phyloP scores from a whole-genome alignment of 2,329 filamentous ascomycete genomes.

The Rachicladosporium sp. region DNA sequence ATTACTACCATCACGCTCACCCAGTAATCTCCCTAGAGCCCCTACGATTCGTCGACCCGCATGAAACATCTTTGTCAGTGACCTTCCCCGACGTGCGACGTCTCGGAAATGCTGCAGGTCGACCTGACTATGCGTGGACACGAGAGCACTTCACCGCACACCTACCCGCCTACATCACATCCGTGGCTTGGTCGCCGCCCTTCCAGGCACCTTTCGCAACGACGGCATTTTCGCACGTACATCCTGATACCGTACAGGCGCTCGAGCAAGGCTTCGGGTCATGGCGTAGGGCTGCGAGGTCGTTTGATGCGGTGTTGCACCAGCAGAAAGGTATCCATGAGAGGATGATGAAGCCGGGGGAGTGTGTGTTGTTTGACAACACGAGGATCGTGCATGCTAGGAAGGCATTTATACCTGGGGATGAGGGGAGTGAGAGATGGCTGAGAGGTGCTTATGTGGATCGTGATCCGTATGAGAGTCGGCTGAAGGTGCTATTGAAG shows the following conservation, averaged over 20 bases:
- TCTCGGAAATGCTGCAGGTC: neutral
- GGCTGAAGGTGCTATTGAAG: slow-evolving; percentile 14
- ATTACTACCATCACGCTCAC: slow-evolving; percentile 18
- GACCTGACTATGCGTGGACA: neutral
- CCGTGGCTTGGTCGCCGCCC: slow-evolving; percentile 25
- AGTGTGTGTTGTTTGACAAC: slow-evolving; percentile 93
- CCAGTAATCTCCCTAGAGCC: slow-evolving; percentile 14
- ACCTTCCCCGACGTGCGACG: neutral
- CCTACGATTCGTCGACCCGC: neutral
- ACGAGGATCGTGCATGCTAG: slow-evolving; percentile 73
- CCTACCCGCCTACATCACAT: slow-evolving; percentile 14
- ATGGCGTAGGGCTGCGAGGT: slow-evolving; percentile 40
- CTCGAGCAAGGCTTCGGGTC: slow-evolving; percentile 9
- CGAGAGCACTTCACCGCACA: neutral
- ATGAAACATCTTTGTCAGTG: neutral
- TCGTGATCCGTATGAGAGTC: slow-evolving; percentile 45
- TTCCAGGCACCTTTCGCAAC: slow-evolving; percentile 21
- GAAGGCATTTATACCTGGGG: slow-evolving; percentile 55
- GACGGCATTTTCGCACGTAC: neutral
- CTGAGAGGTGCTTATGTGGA: slow-evolving; percentile 76
- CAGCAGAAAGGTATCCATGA: slow-evolving; percentile 49
- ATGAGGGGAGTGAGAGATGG: slow-evolving; percentile 56
- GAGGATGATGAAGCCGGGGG: slow-evolving; percentile 62
- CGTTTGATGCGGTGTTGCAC: slow-evolving; percentile 51
- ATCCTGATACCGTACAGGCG: neutral